Conservation (phyloP, 1,139 yeast genomes). For the Suhomyces kunorum region DNA sequence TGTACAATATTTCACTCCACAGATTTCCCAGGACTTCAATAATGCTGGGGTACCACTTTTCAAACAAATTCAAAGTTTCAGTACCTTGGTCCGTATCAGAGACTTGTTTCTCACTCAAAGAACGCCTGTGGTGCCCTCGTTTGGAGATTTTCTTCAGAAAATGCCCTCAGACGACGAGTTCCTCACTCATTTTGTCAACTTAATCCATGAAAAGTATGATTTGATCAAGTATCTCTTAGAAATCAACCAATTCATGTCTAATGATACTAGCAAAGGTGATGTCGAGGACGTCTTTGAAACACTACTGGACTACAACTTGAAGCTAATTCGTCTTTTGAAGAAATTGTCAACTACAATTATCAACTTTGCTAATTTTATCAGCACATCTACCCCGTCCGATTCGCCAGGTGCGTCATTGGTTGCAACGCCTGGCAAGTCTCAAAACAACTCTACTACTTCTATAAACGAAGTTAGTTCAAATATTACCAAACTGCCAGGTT, state of each 20-base stretch:
- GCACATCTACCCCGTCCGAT: slow-evolving; percentile 13
- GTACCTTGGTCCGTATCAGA: slow-evolving; percentile 25
- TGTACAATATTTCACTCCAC: slow-evolving; percentile 17
- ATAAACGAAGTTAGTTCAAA: slow-evolving; percentile 3
- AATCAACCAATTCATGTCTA: slow-evolving; percentile 21
- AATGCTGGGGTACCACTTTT: background rate
- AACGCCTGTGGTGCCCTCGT: background rate
- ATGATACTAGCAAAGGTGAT: slow-evolving; percentile 37
- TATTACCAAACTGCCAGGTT: slow-evolving; percentile 6
- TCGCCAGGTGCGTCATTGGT: slow-evolving; percentile 8
- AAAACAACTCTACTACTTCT: slow-evolving; percentile 6
- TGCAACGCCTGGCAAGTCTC: slow-evolving; percentile 6
- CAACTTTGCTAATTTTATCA: slow-evolving; percentile 26
- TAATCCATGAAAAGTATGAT: slow-evolving; percentile 32
- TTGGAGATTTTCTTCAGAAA: background rate
- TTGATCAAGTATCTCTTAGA: slow-evolving; percentile 35
- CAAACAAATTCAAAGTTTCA: slow-evolving; percentile 12
- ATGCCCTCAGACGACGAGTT: slow-evolving; percentile 12
- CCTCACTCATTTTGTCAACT: slow-evolving; percentile 23
- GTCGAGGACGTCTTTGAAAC: slow-evolving; percentile 50
- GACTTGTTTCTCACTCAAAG: slow-evolving; percentile 16
- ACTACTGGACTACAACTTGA: slow-evolving; percentile 49
- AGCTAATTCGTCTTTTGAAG: slow-evolving; percentile 46
- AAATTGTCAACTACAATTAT: slow-evolving; percentile 41
- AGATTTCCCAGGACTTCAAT: background rate